These are phyloP conservation scores for Barnettozyma salicaria DNA, from an alignment of 805 yeast genomes.

Conservation along the genomic window DNA sequence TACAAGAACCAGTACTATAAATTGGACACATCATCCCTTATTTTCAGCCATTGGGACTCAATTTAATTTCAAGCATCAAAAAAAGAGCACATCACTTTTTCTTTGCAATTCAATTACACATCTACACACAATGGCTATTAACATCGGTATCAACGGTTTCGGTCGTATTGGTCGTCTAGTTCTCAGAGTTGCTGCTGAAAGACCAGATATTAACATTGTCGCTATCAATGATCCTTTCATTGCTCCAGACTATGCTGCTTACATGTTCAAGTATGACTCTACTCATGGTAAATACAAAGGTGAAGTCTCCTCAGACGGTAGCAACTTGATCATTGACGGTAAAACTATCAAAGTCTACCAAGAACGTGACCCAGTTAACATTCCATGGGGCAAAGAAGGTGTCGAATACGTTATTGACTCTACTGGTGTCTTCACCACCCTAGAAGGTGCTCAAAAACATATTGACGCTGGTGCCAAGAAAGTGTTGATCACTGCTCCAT, in stretches of 20 bases:
- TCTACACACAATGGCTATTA: slow-evolving; percentile 38
- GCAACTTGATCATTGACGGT: slow-evolving; percentile 49
- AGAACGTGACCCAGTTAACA: slow-evolving; percentile 61
- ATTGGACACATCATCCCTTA: background rate
- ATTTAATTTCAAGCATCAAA: too few species aligned
- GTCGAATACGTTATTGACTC: slow-evolving; percentile 64
- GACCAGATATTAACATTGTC: slow-evolving; percentile 50
- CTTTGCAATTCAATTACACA: background rate
- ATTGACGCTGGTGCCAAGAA: slow-evolving; percentile 70
- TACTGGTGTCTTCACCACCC: slow-evolving; percentile 65
- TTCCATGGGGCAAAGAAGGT: slow-evolving; percentile 62
- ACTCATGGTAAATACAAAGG: slow-evolving; percentile 63
- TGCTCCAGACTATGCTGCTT: slow-evolving; percentile 62
- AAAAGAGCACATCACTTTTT: background rate
- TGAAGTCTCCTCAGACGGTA: slow-evolving; percentile 49
- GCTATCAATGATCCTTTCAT: slow-evolving; percentile 69
- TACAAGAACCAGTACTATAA: slow-evolving; percentile 1
- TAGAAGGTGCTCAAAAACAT: slow-evolving; percentile 63
- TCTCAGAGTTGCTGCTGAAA: slow-evolving; percentile 51
- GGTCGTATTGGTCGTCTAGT: slow-evolving; percentile 71
- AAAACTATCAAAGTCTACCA: slow-evolving; percentile 44
- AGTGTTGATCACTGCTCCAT: slow-evolving; percentile 68
- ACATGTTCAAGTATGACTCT: slow-evolving; percentile 72
- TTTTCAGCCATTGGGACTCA: too few species aligned
- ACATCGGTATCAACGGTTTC: slow-evolving; percentile 66